Percentiles rank a stretch among this genome's conserved stretches.
Evolutionary conservation across 2,329 filamentous ascomycete species (phyloP).

Genomic region (Cladosporium sphaerospermum): DNA sequence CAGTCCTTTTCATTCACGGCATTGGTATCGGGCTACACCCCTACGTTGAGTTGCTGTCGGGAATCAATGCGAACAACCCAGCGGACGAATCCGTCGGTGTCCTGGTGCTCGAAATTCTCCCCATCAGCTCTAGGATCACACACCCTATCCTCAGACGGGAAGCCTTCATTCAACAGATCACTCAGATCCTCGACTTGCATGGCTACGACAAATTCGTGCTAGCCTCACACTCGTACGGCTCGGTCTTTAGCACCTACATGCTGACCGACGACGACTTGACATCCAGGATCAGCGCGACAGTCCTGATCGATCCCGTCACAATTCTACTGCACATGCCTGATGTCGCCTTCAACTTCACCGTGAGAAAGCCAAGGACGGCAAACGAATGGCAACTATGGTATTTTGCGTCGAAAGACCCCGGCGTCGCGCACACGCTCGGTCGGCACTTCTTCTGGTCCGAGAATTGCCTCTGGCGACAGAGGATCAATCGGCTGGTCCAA

Average conservation of each 20-base stretch:
- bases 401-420: slow-evolving; percentile 62
- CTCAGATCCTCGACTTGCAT: slow-evolving; percentile 52
- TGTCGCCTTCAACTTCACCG: slow-evolving; percentile 66
- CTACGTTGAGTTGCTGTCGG: slow-evolving; percentile 52
- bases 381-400: slow-evolving; percentile 67
- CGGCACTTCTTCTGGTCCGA: slow-evolving; percentile 67
- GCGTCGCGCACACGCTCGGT: slow-evolving; percentile 58
- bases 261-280: slow-evolving; percentile 45
- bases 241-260: slow-evolving; percentile 56
- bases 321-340: slow-evolving; percentile 63
- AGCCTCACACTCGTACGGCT: slow-evolving; percentile 57
- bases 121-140: slow-evolving; percentile 59
- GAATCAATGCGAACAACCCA: slow-evolving; percentile 36
- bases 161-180: slow-evolving; percentile 53
- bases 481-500: slow-evolving; percentile 41
- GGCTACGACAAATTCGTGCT: slow-evolving; percentile 55
- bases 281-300: slow-evolving; percentile 42
- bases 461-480: slow-evolving; percentile 65
- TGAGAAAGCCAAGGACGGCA: slow-evolving; percentile 41
- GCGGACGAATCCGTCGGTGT: slow-evolving; percentile 49
- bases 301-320: slow-evolving; percentile 58
- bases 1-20: slow-evolving; percentile 64
- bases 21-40: slow-evolving; percentile 63
- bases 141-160: slow-evolving; percentile 44
- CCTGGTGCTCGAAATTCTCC: slow-evolving; percentile 60